Evolutionary conservation across 2,329 filamentous ascomycete species (phyloP), one percentile per base, ranked within the genome.

Genomic region (Phyllosticta capitalensis): DNA sequence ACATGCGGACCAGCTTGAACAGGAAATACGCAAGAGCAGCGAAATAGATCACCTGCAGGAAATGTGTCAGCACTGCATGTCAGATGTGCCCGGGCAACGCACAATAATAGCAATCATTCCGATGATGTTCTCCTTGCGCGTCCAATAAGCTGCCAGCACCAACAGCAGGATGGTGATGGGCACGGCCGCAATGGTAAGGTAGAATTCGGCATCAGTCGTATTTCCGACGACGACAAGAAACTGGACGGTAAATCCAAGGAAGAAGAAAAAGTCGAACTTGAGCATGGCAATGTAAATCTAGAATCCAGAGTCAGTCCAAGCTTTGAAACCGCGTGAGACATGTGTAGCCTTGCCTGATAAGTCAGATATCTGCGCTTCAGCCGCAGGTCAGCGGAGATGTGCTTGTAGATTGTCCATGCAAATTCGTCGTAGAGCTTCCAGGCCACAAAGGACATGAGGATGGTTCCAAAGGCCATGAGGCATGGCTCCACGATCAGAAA

Each of bases 181-280:
- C 57, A 99, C 88, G 24, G 92, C 94, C 62, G 87, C 89, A 54
- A 94, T 85, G 7, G 95, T 99, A 56, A 97, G 80, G 58, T 83
- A 88, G 67, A 94, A 90, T 73, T 99, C 94, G 67, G 84, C 78
- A 63, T 87, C 82, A 54, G 81, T 81, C 24, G 79, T 80, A 64
- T 82, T 78, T 62, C 79, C 82, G 61, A 99, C 91, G 61, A 97
- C 88, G 67, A 99, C 92, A 58, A 97, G 83, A 74, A 99, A 99
- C 71, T 99, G 94, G 53, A 99, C 90, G 6, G 94, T 97, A 74
- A 99, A 99, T 58, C 92, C 94, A 55, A 99, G 84, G 81, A 99
- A 99, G 80, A 99, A 97, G 84, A 99, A 99, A 76, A 99, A 97
- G 76, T 99, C 94, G 73, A 99, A 99, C 75, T 99, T 99, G 65